Evolutionary conservation across 2,329 filamentous ascomycete genomes (phyloP), one percentile per base, ranked within the genome.

Genomic region (Botrytis byssoidea): DNA sequence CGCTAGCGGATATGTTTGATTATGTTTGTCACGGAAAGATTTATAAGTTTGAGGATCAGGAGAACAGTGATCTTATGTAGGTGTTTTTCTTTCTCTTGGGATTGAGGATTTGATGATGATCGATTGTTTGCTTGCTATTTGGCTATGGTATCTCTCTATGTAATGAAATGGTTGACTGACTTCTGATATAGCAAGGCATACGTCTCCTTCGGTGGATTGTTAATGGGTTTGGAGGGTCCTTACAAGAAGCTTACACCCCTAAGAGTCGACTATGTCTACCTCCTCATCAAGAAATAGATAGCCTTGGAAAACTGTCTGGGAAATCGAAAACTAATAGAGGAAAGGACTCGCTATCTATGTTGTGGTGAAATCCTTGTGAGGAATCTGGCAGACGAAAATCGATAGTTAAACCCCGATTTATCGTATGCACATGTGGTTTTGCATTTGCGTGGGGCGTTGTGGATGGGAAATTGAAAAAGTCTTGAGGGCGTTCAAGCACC

Each of bases 171-270:
- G 46, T 18, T n/a, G 40, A 37, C 72, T 76, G 61, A 74, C 44
- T 67, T 77, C 40, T 63, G 37, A 71, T 75, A 77, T 78, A 98
- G 95, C 82, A 97, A 97, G 82, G 93, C 94, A 42, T 99, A 95
- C 83, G 88, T 97, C 78, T 97, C 94, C 1, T 99, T 98, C 80
- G 96, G 96, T 66, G 96, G 96, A 12, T 85, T 99, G 77, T 84
- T 99, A 79, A 91, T 98, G 84, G 94, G 92, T 79, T 88, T 99
- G 73, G 93, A 97, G 80, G 96, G 97, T 9, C 96, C 96, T 3
- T 96, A 97, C 83, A 97, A 96, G 87, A 98, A 97, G 86, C 89
- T 99, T 76, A 97, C 93, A 48, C 92, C 94, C 42, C 85, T 99
- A 81, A 90, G 94, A 79, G 95, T 98, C 80, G 96, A 99, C 82